Evolutionary conservation across 2,329 filamentous ascomycete species (phyloP), one percentile per base, ranked within the genome.

Genomic region (Davidsoniella eucalypti): DNA sequence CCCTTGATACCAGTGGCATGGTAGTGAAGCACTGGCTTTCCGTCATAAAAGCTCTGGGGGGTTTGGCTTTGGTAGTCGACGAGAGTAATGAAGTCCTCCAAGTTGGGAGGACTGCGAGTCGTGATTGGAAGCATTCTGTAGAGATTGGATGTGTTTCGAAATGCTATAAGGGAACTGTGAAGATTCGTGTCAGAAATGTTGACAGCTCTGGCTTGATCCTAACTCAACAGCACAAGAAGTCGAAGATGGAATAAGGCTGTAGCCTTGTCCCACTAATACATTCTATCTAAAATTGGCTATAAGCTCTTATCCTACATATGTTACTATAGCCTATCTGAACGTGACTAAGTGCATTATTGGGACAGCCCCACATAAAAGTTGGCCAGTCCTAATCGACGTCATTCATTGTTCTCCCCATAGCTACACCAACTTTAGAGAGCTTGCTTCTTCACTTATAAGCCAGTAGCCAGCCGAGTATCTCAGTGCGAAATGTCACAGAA

Each of bases 51-150:
- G 40, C 75, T 81, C 52, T 71, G 69, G 1, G 84, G 84, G 1
- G 84, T 90, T 59, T 80, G 77, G 48, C 78, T 69, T 61, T 86
- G 76, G 61, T 87, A 83, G 54, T 85, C 78, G 52, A 71, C 67
- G 43, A 88, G 71, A 4, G 75, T 67, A 33, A 72, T 78, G 64
- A 78, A 88, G 60, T 79, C 74, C 36, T 68, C 68, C 12, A 69
- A 59, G 14, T 70, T 65, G 4, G 81, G 82, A 25, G 76, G 67
- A 2, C 65, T 65, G 45, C 70, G 70, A 43, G 84, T 74, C 1
- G 75, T 78, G 4, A 71, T 74, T 29, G 72, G 67, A 44, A 72
- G 59, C 52, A 53, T 53, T 12, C 5, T 21, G 26, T 33, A 9
- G 12, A 48, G 45, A 43, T 54, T 52, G 55, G 53, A 47, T 38